Evolutionary conservation across 2,329 filamentous ascomycete genomes (phyloP).

Genomic region (Xylariaceae sp.): DNA sequence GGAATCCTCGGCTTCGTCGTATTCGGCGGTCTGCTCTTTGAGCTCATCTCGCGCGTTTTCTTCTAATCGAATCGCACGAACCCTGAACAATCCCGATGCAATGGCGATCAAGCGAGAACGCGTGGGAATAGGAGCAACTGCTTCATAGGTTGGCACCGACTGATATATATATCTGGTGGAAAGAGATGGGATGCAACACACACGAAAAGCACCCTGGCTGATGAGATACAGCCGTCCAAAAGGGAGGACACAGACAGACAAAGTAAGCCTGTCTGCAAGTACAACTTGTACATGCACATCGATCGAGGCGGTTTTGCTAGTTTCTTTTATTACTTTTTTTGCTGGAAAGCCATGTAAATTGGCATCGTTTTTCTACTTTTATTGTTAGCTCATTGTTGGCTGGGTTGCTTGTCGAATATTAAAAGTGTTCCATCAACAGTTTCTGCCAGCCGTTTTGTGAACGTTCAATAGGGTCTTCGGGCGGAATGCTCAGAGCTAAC

Average conservation of each 20-base stretch:
- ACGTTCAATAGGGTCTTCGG: not conserved
- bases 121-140: not conserved
- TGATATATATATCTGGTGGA: constrained; percentile 4
- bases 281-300: constrained; percentile 3
- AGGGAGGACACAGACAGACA: not conserved
- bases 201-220: not conserved
- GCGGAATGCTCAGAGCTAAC: not conserved
- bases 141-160: not conserved
- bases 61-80: constrained; percentile 24
- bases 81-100: not conserved
- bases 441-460: not conserved
- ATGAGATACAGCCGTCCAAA: not conserved
- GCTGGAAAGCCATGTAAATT: not conserved
- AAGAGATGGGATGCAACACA: not conserved
- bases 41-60: constrained; percentile 52
- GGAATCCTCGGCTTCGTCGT: constrained; percentile 55
- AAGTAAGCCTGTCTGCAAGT: constrained; percentile 3
- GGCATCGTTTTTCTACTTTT: not conserved
- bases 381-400: not conserved
- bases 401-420: constrained; percentile 2
- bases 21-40: constrained; percentile 56
- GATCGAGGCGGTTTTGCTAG: not conserved
- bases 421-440: constrained; percentile 1
- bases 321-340: not conserved
- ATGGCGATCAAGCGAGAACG: not conserved